Base-by-base conservation (phyloP, 164 flowering plant genomes). In the Pachysandra terminalis region DNA sequence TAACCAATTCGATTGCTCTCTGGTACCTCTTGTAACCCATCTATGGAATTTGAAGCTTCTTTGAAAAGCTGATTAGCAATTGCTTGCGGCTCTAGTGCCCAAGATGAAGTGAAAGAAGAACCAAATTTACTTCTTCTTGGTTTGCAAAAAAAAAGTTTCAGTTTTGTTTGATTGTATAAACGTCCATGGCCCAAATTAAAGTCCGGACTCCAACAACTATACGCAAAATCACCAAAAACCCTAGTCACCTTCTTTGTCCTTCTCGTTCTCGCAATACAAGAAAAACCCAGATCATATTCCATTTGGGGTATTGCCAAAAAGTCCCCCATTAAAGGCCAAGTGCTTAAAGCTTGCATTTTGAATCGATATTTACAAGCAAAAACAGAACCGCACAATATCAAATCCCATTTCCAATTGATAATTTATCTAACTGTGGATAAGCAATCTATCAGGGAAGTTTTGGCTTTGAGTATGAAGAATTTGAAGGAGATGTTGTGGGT, bases 311-410 rank as follows among this genome's bases (percentile, higher is more conserved):
- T 59, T 45, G 65, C 71, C 69, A 71, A 77, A 63, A 66, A 72
- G 40, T 80, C 85, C 66, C 75, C 69, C 49, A 71, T 72, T 23
- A 77, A 74, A 21, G 86, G 76, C 77, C 77, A 82, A 56, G 79
- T 65, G 71, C 83, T 77, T 48, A 85, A 75, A 81, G 84, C 74
- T 78, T 84, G 84, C 93, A 90, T 89, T 62, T 73, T 82, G 14
- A 25, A 23, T 24, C 3, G 5, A 40, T 53, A 60, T 22, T 62
- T 35, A 65, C 32, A 32, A 60, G 23, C 1, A 61, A 65, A 63
- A 52, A 23, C 52, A 62, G 28, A 76, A 71, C 69, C 76, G 71
- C 76, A 72, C 59, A 57, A 53, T 22, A 13, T 21, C 63, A 67
- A 64, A 41, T 64, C 66, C 65, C 61, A 64, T 32, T 19, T n/a